Evolutionary conservation across 768 basidiomycete species (phyloP).

Genomic region (Psilocybe cubensis): DNA sequence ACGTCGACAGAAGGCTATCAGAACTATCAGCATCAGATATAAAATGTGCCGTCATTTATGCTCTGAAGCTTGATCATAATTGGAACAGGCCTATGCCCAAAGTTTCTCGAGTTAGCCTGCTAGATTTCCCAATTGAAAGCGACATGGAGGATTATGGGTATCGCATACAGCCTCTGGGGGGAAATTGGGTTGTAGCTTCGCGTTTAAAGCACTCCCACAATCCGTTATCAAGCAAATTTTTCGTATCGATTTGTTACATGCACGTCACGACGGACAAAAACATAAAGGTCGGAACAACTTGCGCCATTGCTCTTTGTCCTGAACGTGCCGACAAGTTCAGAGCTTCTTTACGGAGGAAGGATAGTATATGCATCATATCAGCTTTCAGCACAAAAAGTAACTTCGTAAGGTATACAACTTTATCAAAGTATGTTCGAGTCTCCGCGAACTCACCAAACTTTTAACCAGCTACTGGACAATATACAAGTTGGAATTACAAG

Average conservation of each 20-base stretch:
- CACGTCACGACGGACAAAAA: slow-evolving; percentile 5
- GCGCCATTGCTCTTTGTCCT: slow-evolving; percentile 30
- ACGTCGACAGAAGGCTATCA: slow-evolving; percentile 33
- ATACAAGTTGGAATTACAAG: slow-evolving; percentile 16
- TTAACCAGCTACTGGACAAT: slow-evolving; percentile 11
- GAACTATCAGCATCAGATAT: slow-evolving; percentile 42
- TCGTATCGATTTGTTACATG: slow-evolving; percentile 49
- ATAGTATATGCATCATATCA: slow-evolving; percentile 23
- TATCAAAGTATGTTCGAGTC: neutral
- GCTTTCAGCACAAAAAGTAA: slow-evolving; percentile 19
- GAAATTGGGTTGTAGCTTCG: slow-evolving; percentile 50
- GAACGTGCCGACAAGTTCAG: slow-evolving; percentile 34
- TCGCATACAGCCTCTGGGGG: slow-evolving; percentile 53
- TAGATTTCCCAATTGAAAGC: slow-evolving; percentile 41
- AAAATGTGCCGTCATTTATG: slow-evolving; percentile 42
- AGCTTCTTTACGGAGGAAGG: slow-evolving; percentile 31
- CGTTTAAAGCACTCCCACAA: slow-evolving; percentile 15
- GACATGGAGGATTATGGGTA: too few relatives aligned
- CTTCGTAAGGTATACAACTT: neutral
- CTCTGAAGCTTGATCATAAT: slow-evolving; percentile 54
- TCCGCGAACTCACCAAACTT: neutral
- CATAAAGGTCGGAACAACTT: slow-evolving; percentile 18
- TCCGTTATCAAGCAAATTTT: too few relatives aligned
- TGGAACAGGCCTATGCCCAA: slow-evolving; percentile 44
- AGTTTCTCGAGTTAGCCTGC: slow-evolving; percentile 38